Percentiles rank a stretch among this genome's conserved stretches.
phyloP scores from a whole-genome alignment of 164 flowering plant species.

The Vitis amurensis region DNA sequence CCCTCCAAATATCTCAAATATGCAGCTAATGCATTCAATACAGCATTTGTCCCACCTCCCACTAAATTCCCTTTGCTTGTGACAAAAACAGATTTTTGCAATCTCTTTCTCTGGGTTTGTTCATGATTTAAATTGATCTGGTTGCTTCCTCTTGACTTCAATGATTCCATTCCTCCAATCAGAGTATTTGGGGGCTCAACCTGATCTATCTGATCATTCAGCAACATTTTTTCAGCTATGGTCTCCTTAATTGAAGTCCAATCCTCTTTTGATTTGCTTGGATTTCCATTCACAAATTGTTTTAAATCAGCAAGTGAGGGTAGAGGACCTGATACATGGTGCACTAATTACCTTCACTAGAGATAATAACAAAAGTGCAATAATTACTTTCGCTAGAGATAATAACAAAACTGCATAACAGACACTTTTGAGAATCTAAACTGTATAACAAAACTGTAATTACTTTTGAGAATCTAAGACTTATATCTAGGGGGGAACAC shows the following conservation, averaged over 20 bases:
- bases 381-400: neutral
- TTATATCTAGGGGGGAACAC: neutral
- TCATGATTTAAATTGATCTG: conserved; percentile 10
- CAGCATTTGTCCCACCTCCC: conserved; percentile 61
- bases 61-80: conserved; percentile 46
- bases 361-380: neutral
- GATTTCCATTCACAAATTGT: conserved; percentile 36
- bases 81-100: conserved; percentile 41
- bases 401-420: conserved; percentile 5
- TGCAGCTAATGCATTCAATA: conserved; percentile 72
- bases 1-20: conserved; percentile 83
- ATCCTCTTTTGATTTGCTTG: conserved; percentile 24
- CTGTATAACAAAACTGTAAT: neutral
- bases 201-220: conserved; percentile 15
- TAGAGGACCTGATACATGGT: conserved; percentile 47
- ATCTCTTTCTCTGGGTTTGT: conserved; percentile 20
- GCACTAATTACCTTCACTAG: conserved; percentile 8
- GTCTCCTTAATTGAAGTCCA: conserved; percentile 43
- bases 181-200: conserved; percentile 3
- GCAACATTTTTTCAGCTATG: conserved; percentile 42
- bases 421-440: neutral
- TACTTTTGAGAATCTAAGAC: neutral
- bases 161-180: conserved; percentile 12
- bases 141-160: conserved; percentile 18
- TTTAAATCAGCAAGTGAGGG: conserved; percentile 61